Conservation (phyloP, 371 early-diverging fungal species). For the Rhizopus sp. region DNA sequence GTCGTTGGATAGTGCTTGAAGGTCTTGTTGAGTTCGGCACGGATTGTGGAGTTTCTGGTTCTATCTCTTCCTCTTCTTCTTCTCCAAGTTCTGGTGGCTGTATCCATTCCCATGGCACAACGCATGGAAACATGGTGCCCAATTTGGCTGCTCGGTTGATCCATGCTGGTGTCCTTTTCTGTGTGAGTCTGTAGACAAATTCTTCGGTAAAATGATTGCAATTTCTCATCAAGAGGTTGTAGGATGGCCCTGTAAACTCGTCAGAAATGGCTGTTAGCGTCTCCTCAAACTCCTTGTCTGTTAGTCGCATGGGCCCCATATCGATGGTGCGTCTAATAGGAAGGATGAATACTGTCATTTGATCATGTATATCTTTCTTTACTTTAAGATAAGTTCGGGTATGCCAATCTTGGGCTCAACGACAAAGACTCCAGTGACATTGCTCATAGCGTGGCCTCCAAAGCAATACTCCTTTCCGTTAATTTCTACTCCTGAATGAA, state of each 20-base stretch:
- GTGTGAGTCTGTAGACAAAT: slow-evolving; percentile 42
- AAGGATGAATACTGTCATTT: neutral
- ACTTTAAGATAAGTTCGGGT: slow-evolving; percentile 55
- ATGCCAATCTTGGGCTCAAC: slow-evolving; percentile 54
- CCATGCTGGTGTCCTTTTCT: slow-evolving; percentile 52
- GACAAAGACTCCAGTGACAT: slow-evolving; percentile 58
- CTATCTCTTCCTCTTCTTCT: slow-evolving; percentile 10
- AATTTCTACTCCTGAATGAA: slow-evolving; percentile 59
- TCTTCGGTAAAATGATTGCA: slow-evolving; percentile 62
- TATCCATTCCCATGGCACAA: slow-evolving; percentile 60
- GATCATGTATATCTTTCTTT: slow-evolving; percentile 3
- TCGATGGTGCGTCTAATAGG: slow-evolving; percentile 46
- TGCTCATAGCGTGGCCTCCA: slow-evolving; percentile 55
- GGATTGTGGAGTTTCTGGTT: neutral
- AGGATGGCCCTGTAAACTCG: slow-evolving; percentile 54
- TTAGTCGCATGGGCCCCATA: slow-evolving; percentile 47
- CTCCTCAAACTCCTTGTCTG: slow-evolving; percentile 49
- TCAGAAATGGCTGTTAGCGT: slow-evolving; percentile 46
- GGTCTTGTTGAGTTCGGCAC: neutral
- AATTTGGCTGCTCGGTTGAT: slow-evolving; percentile 61
- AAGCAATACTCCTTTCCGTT: slow-evolving; percentile 58
- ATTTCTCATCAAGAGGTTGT: slow-evolving; percentile 57
- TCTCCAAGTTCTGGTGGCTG: slow-evolving; percentile 51
- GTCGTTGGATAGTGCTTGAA: neutral
- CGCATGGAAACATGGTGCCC: slow-evolving; percentile 60